phyloP scores from a whole-genome alignment of 257 asterid species.

The Nicotiana undulata region DNA sequence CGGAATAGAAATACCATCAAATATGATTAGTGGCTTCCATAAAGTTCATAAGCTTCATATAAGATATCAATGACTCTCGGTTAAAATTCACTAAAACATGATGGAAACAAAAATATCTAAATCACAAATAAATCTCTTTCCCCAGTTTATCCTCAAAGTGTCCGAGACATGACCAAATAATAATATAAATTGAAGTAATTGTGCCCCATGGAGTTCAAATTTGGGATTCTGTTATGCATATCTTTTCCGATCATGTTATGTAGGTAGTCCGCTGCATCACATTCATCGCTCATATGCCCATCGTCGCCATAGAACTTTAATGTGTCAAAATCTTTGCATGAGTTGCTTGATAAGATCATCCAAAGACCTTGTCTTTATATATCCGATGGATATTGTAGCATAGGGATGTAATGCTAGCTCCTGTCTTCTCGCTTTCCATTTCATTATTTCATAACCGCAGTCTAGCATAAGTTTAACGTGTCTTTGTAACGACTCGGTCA shows the following conservation, averaged over 20 bases:
- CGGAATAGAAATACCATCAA: not conserved
- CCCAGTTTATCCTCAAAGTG: not conserved
- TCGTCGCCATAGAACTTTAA: slow-evolving; percentile 31
- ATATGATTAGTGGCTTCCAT: not conserved
- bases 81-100: not conserved
- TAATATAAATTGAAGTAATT: too few species aligned
- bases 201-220: slow-evolving; percentile 71
- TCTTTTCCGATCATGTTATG: slow-evolving; percentile 54
- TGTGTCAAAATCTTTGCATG: slow-evolving; percentile 48
- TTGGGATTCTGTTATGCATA: slow-evolving; percentile 31
- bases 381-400: slow-evolving; percentile 13
- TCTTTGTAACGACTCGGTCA: too few species aligned
- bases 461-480: slow-evolving; percentile 46
- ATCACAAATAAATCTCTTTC: not conserved
- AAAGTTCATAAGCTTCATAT: not conserved
- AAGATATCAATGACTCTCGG: not conserved
- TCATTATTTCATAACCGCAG: slow-evolving; percentile 69
- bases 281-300: slow-evolving; percentile 26
- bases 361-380: slow-evolving; percentile 34
- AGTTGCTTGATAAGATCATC: slow-evolving; percentile 65
- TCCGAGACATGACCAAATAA: not conserved
- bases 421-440: slow-evolving; percentile 57
- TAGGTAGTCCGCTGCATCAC: slow-evolving; percentile 38
- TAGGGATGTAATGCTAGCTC: slow-evolving; percentile 36
- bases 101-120: not conserved